These are phyloP conservation scores for Spergularia bocconei DNA, from an alignment of 148 eudicot genomes.

Conservation along the genomic window DNA sequence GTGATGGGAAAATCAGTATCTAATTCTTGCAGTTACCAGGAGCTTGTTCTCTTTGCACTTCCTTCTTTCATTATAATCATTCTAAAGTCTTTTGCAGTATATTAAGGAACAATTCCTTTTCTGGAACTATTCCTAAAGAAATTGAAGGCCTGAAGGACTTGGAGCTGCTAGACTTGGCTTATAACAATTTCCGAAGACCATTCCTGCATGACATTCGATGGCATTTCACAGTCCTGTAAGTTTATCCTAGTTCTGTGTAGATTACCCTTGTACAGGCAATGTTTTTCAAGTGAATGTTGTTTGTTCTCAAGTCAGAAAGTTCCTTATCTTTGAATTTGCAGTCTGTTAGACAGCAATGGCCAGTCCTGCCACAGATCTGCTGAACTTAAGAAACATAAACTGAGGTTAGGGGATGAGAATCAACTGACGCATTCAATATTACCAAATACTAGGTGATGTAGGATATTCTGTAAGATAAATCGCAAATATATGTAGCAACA, in stretches of 20 bases:
- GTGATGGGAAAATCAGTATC: neutral
- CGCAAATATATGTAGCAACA: neutral
- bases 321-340: constrained; percentile 23
- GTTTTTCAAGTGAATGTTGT: neutral
- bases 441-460: constrained; percentile 10
- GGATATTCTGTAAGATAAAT: neutral
- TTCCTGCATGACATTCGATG: constrained; percentile 40
- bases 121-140: constrained; percentile 67
- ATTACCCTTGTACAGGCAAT: neutral
- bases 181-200: constrained; percentile 52
- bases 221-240: constrained; percentile 56
- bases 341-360: constrained; percentile 58
- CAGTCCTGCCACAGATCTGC: constrained; percentile 34
- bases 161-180: constrained; percentile 65
- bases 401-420: constrained; percentile 32
- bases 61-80: constrained; percentile 13
- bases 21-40: neutral
- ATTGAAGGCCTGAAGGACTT: constrained; percentile 49
- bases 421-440: constrained; percentile 11
- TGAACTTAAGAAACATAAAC: constrained; percentile 31
- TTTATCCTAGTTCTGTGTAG: neutral
- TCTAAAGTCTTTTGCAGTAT: constrained; percentile 43
- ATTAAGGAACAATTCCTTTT: constrained; percentile 75
- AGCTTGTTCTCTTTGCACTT: neutral
- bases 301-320: neutral